Conservation (phyloP, 2,329 filamentous ascomycete genomes). For the Colletotrichum cereale region DNA sequence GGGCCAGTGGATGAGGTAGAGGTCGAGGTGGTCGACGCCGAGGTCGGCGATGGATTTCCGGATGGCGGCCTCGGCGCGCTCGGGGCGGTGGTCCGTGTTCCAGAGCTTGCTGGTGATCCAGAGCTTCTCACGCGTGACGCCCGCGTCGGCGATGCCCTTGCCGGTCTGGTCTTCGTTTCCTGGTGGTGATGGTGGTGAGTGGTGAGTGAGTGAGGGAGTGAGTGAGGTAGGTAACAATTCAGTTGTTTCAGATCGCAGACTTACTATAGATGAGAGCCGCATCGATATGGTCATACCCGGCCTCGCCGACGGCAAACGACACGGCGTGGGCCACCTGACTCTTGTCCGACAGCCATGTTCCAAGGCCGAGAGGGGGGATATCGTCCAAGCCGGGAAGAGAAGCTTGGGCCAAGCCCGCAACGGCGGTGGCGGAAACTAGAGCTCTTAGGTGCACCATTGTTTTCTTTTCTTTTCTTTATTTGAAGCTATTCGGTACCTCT, state of each 20-base stretch:
- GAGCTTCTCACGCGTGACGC: slow-evolving; percentile 59
- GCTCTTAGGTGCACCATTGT: slow-evolving; percentile 21
- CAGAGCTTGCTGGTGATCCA: slow-evolving; percentile 78
- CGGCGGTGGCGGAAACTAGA: slow-evolving; percentile 1
- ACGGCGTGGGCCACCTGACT: slow-evolving; percentile 71
- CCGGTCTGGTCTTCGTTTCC: slow-evolving; percentile 67
- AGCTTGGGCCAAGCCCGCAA: slow-evolving; percentile 26
- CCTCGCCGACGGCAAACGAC: slow-evolving; percentile 57
- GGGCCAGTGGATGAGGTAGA: slow-evolving; percentile 63
- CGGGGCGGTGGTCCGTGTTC: slow-evolving; percentile 60
- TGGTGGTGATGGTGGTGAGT: background rate
- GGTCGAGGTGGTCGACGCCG: slow-evolving; percentile 62
- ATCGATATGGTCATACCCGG: slow-evolving; percentile 69
- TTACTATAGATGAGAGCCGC: slow-evolving; percentile 65
- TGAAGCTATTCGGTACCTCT: background rate
- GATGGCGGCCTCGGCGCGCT: slow-evolving; percentile 54
- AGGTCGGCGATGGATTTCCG: slow-evolving; percentile 61
- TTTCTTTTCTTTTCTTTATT: background rate
- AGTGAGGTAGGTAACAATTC: slow-evolving; percentile 42
- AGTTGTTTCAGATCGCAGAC: no score
- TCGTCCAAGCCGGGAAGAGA: slow-evolving; percentile 19
- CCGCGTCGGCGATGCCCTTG: slow-evolving; percentile 59
- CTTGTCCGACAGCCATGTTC: slow-evolving; percentile 73
- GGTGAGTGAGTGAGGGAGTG: no score
- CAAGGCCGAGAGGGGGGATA: slow-evolving; percentile 45